Base-by-base conservation (phyloP, 805 yeast genomes). In the Pachysolen tannophilus region DNA sequence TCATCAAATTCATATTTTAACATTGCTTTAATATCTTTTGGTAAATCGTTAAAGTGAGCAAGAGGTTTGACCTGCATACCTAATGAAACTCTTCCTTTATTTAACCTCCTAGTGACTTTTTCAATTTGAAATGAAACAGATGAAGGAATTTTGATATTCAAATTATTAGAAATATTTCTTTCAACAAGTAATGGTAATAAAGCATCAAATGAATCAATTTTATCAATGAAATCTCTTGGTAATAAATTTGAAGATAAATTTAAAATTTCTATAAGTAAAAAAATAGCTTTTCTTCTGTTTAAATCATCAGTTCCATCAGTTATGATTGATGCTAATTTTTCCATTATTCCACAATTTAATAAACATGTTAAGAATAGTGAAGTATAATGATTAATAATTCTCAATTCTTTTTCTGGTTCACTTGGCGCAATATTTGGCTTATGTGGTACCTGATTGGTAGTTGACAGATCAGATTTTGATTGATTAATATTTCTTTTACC, bases 191-290 rank as follows among this genome's bases (percentile, higher is more conserved):
- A 40, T 14, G 23, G 30, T 16, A 21, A 27, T n/a, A 34, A 20
- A 19, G 32, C 31, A 28, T 41, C 28, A 19, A 18, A 28, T 11
- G 26, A 28, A n/a, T 30, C 28, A n/a, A 27, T n/a, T 18, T 29
- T 23, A 13, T 24, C 26, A 15, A 32, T 8, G 18, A 32, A 33
- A 14, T 44, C 35, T 2, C 42, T 39, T 0, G 88, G 87, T 1
- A 82, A 52, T 6, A 81, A 49, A 28, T 61, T 65, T 27, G 69
- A 64, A 2, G 82, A 64, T 34, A 82, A 47, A 37, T 66, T 64
- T 24, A 70, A 59, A 10, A 85, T 63, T 46, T 82, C 86, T 0
- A 85, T 69, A 3, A 83, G 49, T 8, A 90, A 60, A 15, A 70
- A 58, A 5, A 82, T 70, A 1, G 87, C 80, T 53, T 82, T 83